Evolutionary conservation across 306 rosid species (phyloP).

Genomic region (Acacia melanoxylon): DNA sequence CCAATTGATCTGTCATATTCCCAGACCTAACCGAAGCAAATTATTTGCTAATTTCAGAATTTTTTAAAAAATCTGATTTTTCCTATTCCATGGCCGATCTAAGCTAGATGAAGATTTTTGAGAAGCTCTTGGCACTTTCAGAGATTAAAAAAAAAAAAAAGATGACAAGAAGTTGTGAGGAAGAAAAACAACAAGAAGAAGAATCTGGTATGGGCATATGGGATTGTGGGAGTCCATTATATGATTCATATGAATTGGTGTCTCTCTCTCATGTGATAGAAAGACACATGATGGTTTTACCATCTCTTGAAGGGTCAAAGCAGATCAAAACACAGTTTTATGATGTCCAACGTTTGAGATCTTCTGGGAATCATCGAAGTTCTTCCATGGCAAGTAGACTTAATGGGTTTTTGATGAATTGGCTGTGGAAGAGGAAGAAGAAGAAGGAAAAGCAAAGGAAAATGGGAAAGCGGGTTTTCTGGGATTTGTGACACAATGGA

Average conservation of each 20-base stretch:
- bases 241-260: conserved; percentile 74
- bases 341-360: neutral
- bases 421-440: conserved; percentile 27
- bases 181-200: conserved; percentile 23
- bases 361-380: conserved; percentile 14
- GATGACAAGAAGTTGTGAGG: conserved; percentile 35
- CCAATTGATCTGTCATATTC: conserved; percentile 48
- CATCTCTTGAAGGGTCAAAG: conserved; percentile 50
- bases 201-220: conserved; percentile 44
- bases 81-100: conserved; percentile 1
- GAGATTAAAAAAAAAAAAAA: neutral
- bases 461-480: conserved; percentile 31
- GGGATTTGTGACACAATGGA: conserved; percentile 33
- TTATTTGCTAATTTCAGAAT: conserved; percentile 24
- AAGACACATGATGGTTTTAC: conserved; percentile 61
- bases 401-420: conserved; percentile 35
- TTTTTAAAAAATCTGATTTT: neutral
- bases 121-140: neutral
- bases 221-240: conserved; percentile 92
- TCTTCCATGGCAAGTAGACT: conserved; percentile 36
- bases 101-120: neutral
- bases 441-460: conserved; percentile 33
- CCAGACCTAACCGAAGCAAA: conserved; percentile 29
- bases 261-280: conserved; percentile 63
- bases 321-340: conserved; percentile 33